Evolutionary conservation across 352 stramenopile species (phyloP), one percentile per base, ranked within the genome.

Genomic region (Discostella stelligera): DNA sequence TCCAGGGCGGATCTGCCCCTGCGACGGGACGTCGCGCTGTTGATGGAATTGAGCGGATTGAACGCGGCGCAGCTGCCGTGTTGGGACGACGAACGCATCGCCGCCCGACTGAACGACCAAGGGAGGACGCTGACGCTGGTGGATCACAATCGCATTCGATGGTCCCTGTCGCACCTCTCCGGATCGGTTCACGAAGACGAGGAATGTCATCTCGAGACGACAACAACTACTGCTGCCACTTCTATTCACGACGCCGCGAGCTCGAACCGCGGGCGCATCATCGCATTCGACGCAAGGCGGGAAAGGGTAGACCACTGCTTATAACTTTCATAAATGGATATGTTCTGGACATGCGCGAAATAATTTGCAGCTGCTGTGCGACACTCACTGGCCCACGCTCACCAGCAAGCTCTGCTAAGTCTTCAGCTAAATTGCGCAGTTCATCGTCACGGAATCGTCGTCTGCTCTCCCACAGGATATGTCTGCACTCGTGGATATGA

Each of bases 311-410:
- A 39, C 66, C 67, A 5, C 30, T 67, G 50, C 61, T 74, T 5
- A 71, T 56, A 46, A 89, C 77, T 62, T 89, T 91, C 78, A 94
- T 79, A 66, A 94, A 94, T 32, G 80, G 63, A 78, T 94, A 94
- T 11, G 87, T 90, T 41, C 87, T 84, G 39, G 68, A 79, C 89
- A 94, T 94, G 21, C 89, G 58, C 20, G 72, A 72, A 55, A 94
- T 81, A 27, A 94, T 93, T 21, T 83, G 69, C n/a, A 93, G 71
- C 66, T 94, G 89, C 62, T 94, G 89, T 13, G 71, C 73, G 0
- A 94, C 72, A 30, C 72, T 87, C 2, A 94, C 89, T 7, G 84
- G 74, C 32, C 89, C 84, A 55, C 69, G 37, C 75, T 94, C 89
- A 13, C 89, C 89, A 0, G 85, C 84, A 0, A 93, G 41, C 71